Percentiles rank a stretch among this genome's conserved stretches.
Evolutionary conservation across 2,329 filamentous ascomycete species (phyloP).

Genomic region (Diaporthe sp.): DNA sequence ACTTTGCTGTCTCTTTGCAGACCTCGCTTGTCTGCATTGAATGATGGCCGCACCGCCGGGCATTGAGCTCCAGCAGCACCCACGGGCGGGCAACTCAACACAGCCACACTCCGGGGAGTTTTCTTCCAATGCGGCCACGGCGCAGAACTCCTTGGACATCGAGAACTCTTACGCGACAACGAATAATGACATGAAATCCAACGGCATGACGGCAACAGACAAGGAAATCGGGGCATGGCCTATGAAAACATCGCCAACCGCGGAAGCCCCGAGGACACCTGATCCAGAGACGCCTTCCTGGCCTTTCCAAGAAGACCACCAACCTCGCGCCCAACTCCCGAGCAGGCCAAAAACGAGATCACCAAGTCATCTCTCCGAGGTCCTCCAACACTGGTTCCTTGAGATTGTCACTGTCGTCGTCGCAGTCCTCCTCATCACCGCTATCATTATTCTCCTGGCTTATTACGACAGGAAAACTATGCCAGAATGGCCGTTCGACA

Average conservation of each 20-base stretch:
- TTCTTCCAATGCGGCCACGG: not conserved
- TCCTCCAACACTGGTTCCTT: constrained; percentile 33
- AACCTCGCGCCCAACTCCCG: not conserved
- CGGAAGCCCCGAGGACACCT: not conserved
- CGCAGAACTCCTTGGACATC: not conserved
- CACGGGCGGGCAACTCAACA: not conserved
- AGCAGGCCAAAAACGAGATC: not conserved
- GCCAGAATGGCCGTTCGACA: constrained; percentile 43
- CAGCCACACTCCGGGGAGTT: not conserved
- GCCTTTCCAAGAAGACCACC: constrained; percentile 18
- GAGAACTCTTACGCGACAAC: not conserved
- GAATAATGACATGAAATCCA: not conserved
- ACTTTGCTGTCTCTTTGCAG: not conserved
- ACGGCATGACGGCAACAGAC: not conserved
- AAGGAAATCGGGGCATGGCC: not conserved
- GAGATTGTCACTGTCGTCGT: constrained; percentile 35
- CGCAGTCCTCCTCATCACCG: constrained; percentile 27
- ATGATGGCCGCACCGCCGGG: constrained; percentile 26
- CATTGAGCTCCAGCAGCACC: constrained; percentile 31
- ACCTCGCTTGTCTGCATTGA: constrained; percentile 8
- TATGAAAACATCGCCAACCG: not conserved
- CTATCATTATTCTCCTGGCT: constrained; percentile 33
- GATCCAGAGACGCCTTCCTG: not conserved
- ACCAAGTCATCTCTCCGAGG: constrained; percentile 28
- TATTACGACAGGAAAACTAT: constrained; percentile 32